Evolutionary conservation across 306 rosid genomes (phyloP).

Genomic region (Lathyrus oleraceus): DNA sequence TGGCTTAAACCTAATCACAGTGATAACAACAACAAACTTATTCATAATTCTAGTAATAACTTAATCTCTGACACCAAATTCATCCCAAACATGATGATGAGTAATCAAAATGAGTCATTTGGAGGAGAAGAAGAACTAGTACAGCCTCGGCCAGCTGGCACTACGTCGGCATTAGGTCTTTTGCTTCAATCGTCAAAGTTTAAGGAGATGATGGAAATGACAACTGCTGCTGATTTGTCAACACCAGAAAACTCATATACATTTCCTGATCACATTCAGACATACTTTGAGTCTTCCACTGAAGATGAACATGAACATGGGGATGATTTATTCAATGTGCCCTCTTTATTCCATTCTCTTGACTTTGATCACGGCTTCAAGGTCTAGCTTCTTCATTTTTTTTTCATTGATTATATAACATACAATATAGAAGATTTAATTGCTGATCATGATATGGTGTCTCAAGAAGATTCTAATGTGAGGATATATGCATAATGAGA

Average conservation of each 20-base stretch:
- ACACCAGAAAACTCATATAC: conserved; percentile 34
- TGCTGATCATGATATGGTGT: too few species aligned
- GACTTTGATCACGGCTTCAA: conserved; percentile 38
- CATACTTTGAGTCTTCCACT: conserved; percentile 58
- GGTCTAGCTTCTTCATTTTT: conserved; percentile 1
- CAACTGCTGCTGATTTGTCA: conserved; percentile 31
- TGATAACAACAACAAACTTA: background rate
- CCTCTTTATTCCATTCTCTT: conserved; percentile 56
- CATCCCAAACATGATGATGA: conserved; percentile 24
- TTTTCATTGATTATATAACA: background rate
- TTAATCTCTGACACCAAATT: conserved; percentile 8
- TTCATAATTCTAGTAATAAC: conserved; percentile 4
- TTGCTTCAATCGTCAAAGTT: conserved; percentile 74
- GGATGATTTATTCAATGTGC: conserved; percentile 58
- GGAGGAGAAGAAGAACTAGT: conserved; percentile 11
- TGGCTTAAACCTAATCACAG: conserved; percentile 60
- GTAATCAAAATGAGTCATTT: conserved; percentile 21
- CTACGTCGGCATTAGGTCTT: conserved; percentile 73
- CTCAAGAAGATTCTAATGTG: background rate
- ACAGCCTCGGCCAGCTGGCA: conserved; percentile 26
- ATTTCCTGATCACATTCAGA: conserved; percentile 80
- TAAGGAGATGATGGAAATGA: conserved; percentile 76
- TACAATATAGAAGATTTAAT: too few species aligned
- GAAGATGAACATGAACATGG: conserved; percentile 46
- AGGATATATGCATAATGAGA: background rate